Conservation (phyloP, 208 protist genomes). For the Leishmania tarentolae region DNA sequence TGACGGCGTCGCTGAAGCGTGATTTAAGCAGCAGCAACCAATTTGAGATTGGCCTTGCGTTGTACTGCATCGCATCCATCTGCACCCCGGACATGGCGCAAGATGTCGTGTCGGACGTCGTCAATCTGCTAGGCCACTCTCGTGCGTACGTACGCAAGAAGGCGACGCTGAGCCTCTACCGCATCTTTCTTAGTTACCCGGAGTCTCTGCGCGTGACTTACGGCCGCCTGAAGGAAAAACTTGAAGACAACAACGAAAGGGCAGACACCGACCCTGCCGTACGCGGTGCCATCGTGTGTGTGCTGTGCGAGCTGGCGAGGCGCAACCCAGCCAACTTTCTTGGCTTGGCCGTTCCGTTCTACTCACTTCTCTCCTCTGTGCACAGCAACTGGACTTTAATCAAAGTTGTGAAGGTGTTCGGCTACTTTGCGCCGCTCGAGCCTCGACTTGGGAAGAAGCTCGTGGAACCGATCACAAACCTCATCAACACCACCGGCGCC, state of each 20-base stretch:
- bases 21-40: conserved; percentile 94
- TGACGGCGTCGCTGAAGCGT: conserved; percentile 97
- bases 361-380: conserved; percentile 93
- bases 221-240: conserved; percentile 95
- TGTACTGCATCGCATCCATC: conserved; percentile 96
- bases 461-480: conserved; percentile 95
- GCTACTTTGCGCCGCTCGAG: conserved; percentile 95
- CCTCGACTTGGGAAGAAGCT: conserved; percentile 98
- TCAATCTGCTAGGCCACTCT: conserved; percentile 90
- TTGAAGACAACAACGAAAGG: conserved; percentile 92
- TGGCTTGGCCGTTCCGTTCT: conserved; percentile 96
- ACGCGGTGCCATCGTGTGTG: conserved; percentile 95
- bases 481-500: conserved; percentile 96
- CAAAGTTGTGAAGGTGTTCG: conserved; percentile 99
- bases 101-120: conserved; percentile 95
- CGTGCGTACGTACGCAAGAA: conserved; percentile 96
- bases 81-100: conserved; percentile 96
- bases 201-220: conserved; percentile 97
- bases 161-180: conserved; percentile 95
- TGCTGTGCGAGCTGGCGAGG: conserved; percentile 98
- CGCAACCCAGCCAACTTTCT: conserved; percentile 98
- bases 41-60: conserved; percentile 95
- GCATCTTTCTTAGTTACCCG: conserved; percentile 97
- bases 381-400: conserved; percentile 99
- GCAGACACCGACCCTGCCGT: conserved; percentile 90